Percentiles rank a stretch among this genome's conserved stretches.
phyloP scores from a whole-genome alignment of 2,329 filamentous ascomycete species.

The Alternaria burnsii region DNA sequence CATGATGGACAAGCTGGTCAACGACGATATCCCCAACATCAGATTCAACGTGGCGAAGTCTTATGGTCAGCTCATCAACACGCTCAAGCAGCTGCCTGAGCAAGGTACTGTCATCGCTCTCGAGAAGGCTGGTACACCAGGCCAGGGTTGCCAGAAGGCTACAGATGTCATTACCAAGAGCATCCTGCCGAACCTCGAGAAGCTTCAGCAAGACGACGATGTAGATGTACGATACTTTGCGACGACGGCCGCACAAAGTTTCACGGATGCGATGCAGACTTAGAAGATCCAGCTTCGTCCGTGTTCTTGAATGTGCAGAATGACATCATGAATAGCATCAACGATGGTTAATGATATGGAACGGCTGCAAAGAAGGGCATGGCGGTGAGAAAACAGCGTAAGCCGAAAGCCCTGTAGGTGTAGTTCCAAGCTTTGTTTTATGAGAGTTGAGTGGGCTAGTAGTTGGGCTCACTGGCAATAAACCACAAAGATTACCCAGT shows the following conservation, averaged over 20 bases:
- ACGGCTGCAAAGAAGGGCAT: slow-evolving; percentile 29
- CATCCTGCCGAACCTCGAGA: slow-evolving; percentile 88
- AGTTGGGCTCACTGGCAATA: slow-evolving; percentile 37
- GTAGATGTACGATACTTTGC: slow-evolving; percentile 99
- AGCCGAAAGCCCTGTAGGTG: slow-evolving; percentile 11
- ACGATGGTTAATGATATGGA: slow-evolving; percentile 38
- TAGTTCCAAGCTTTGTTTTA: slow-evolving; percentile 12
- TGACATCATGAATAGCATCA: slow-evolving; percentile 32
- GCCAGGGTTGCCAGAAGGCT: slow-evolving; percentile 71
- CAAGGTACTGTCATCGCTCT: slow-evolving; percentile 85
- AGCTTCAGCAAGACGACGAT: slow-evolving; percentile 96
- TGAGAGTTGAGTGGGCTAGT: slow-evolving; percentile 22
- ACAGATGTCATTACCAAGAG: slow-evolving; percentile 84
- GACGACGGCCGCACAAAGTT: slow-evolving; percentile 77
- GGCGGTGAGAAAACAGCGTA: slow-evolving; percentile 29
- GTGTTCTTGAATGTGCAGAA: slow-evolving; percentile 11
- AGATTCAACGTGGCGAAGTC: slow-evolving; percentile 99
- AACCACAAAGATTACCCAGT: slow-evolving; percentile 39
- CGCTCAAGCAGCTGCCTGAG: slow-evolving; percentile 89
- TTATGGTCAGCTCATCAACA: slow-evolving; percentile 86
- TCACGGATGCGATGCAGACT: slow-evolving; percentile 52
- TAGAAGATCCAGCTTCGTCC: slow-evolving; percentile 33
- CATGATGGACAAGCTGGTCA: slow-evolving; percentile 92
- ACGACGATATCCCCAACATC: slow-evolving; percentile 97
- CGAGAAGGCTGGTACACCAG: slow-evolving; percentile 75